These are phyloP conservation scores for Fagopyrum esculentum DNA, from an alignment of 148 eudicot species.

Conservation along the genomic window DNA sequence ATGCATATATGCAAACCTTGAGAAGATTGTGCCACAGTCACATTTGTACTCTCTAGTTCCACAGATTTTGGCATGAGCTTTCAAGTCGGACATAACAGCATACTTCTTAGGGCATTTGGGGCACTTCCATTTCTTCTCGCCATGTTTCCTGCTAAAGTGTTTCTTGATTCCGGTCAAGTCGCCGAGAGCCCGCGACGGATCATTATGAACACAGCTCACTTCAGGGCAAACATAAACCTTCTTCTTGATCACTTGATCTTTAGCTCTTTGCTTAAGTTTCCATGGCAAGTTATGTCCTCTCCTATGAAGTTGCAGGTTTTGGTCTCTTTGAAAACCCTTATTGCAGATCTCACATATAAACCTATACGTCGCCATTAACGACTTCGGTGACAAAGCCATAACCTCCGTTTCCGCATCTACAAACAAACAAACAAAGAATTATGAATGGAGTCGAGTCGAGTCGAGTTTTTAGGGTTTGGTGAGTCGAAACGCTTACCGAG, in stretches of 20 bases:
- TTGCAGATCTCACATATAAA: slow-evolving; percentile 79
- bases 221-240: slow-evolving; percentile 81
- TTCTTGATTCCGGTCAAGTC: slow-evolving; percentile 86
- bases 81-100: slow-evolving; percentile 86
- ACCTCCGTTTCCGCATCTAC: slow-evolving; percentile 84
- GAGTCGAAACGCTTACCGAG: not conserved
- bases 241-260: slow-evolving; percentile 38
- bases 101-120: slow-evolving; percentile 79
- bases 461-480: not conserved
- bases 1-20: slow-evolving; percentile 31
- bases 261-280: slow-evolving; percentile 73
- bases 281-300: slow-evolving; percentile 88
- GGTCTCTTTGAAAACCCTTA: slow-evolving; percentile 85
- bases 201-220: slow-evolving; percentile 61
- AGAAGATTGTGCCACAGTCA: slow-evolving; percentile 79
- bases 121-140: slow-evolving; percentile 88
- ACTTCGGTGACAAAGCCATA: slow-evolving; percentile 71
- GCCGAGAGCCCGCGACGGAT: slow-evolving; percentile 71
- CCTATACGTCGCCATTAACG: slow-evolving; percentile 70
- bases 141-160: slow-evolving; percentile 75
- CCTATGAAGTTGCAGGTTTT: slow-evolving; percentile 75
- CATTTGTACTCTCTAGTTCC: slow-evolving; percentile 82
- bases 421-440: not conserved
- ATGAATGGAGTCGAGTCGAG: not conserved
- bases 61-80: slow-evolving; percentile 77